phyloP scores from a whole-genome alignment of 2,329 filamentous ascomycete genomes.

The Xylariaceae sp. region DNA sequence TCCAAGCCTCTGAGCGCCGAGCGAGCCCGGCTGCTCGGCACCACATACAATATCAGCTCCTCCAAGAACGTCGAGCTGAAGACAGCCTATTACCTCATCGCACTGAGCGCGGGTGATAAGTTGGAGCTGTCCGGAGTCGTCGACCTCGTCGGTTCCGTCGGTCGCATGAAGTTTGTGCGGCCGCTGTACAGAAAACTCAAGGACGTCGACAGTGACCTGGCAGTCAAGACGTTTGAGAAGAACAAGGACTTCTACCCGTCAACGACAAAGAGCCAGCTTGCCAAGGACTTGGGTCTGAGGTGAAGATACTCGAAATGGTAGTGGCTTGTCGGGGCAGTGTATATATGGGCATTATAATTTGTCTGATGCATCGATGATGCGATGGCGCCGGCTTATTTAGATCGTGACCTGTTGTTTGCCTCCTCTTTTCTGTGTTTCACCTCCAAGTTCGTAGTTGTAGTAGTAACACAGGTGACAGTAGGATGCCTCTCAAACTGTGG shows the following conservation, averaged over 20 bases:
- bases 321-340: too few species aligned
- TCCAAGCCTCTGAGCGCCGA: slow-evolving; percentile 56
- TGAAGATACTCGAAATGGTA: too few species aligned
- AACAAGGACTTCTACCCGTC: slow-evolving; percentile 93
- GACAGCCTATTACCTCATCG: slow-evolving; percentile 72
- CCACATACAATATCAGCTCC: slow-evolving; percentile 65
- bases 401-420: too few species aligned
- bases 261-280: slow-evolving; percentile 79
- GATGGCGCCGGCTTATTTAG: too few species aligned
- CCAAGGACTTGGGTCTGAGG: slow-evolving; percentile 65
- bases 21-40: slow-evolving; percentile 66
- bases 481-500: too few species aligned
- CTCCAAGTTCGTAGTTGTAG: too few species aligned
- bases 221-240: slow-evolving; percentile 76
- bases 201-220: slow-evolving; percentile 67
- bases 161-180: slow-evolving; percentile 95
- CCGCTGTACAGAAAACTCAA: slow-evolving; percentile 75
- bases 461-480: too few species aligned
- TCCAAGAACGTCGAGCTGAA: slow-evolving; percentile 84
- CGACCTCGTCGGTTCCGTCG: slow-evolving; percentile 72
- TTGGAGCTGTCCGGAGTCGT: slow-evolving; percentile 65
- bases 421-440: too few species aligned
- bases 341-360: too few species aligned
- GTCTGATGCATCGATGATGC: too few species aligned
- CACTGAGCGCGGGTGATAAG: slow-evolving; percentile 66